Conservation (phyloP, 306 rosid genomes). For the Hippophae rhamnoides region DNA sequence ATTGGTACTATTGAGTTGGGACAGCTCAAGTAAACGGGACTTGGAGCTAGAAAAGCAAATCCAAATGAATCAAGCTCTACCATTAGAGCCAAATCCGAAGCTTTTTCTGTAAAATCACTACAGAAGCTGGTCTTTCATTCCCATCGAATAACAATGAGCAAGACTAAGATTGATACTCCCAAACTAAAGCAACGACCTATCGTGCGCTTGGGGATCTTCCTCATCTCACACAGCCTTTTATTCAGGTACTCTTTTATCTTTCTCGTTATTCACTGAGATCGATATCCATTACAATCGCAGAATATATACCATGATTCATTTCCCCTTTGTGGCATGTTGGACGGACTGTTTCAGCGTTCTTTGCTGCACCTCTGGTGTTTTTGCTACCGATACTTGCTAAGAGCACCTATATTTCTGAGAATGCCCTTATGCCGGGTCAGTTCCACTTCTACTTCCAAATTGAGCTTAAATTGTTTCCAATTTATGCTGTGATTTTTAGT, state of each 20-base stretch:
- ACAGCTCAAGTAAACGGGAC: too few species aligned
- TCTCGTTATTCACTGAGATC: background rate
- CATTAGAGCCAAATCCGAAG: too few species aligned
- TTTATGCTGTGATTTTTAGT: too few species aligned
- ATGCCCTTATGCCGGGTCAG: conserved; percentile 90
- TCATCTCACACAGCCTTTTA: conserved; percentile 61
- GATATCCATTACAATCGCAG: conserved; percentile 1
- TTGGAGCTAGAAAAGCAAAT: too few species aligned
- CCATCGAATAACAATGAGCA: conserved; percentile 4
- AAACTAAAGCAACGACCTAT: conserved; percentile 46
- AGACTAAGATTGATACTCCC: conserved; percentile 26
- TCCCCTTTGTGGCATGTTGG: background rate
- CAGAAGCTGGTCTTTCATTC: background rate
- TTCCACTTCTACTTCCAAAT: background rate
- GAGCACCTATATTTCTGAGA: conserved; percentile 92
- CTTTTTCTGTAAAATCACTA: too few species aligned
- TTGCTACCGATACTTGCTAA: conserved; percentile 83
- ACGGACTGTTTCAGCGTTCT: conserved; percentile 34
- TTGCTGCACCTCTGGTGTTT: conserved; percentile 55
- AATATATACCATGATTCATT: background rate
- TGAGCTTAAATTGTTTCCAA: too few species aligned
- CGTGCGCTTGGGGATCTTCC: conserved; percentile 56
- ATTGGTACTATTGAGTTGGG: too few species aligned
- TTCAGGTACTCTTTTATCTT: conserved; percentile 39
- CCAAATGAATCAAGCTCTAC: too few species aligned